Evolutionary conservation across 805 yeast genomes (phyloP).

Genomic region (Komagataella pseudopastoris): DNA sequence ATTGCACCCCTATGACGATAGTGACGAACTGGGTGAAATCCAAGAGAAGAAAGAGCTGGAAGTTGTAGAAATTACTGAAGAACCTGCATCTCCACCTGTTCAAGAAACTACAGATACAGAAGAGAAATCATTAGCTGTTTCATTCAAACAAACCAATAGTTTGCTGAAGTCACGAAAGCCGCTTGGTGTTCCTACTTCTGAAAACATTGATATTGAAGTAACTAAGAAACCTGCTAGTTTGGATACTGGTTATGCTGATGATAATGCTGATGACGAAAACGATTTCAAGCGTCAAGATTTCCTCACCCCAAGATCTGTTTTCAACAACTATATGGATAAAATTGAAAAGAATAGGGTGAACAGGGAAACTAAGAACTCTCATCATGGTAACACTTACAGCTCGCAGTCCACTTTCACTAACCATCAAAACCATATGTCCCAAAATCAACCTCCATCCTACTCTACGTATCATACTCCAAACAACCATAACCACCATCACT

Average conservation of each 20-base stretch:
- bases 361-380: constrained; percentile 14
- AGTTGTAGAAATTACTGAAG: not conserved
- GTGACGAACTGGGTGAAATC: constrained; percentile 3
- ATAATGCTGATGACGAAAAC: constrained; percentile 7
- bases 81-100: not conserved
- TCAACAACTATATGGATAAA: constrained; percentile 59
- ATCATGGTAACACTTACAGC: constrained; percentile 10
- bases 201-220: not conserved
- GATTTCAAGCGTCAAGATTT: constrained; percentile 53
- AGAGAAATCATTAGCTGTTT: constrained; percentile 4
- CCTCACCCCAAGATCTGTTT: constrained; percentile 67
- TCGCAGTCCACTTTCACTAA: constrained; percentile 2
- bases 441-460: not conserved
- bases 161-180: constrained; percentile 29
- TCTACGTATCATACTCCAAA: constrained; percentile 1
- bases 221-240: constrained; percentile 5
- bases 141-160: constrained; percentile 10
- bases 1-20: constrained; percentile 9
- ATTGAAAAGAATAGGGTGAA: constrained; percentile 25
- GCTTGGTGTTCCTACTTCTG: constrained; percentile 51
- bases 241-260: constrained; percentile 1
- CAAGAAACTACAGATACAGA: constrained; percentile 1
- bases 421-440: not conserved
- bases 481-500: constrained; percentile 6
- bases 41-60: not conserved